Base-by-base conservation (phyloP, 371 early-diverging fungal species). In the Actinomortierella ambigua region DNA sequence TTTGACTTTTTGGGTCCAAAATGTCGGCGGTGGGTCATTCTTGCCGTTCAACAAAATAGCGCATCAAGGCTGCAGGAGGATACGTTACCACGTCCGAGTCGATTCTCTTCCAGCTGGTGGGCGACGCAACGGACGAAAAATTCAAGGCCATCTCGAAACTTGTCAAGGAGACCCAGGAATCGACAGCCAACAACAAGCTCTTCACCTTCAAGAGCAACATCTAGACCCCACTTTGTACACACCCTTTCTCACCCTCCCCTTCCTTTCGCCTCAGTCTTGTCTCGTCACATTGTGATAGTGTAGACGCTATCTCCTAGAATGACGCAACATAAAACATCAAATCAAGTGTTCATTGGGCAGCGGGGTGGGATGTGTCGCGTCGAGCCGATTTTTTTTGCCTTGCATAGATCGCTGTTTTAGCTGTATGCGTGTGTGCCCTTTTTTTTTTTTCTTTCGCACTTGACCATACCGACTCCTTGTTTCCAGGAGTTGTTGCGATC, bases 61-160 rank as follows among this genome's bases (percentile, higher is more conserved):
- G 94, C 20, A 81, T 95, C 85, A 75, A 79, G 47, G 69, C 79
- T 15, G 91, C 88, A 17, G 96, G 96, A 11, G 94, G 93, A 20
- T 75, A 71, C 47, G 81, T 98, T 24, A 90, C 92, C 20, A 92
- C 91, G 7, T 94, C 95, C 14, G 98, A 98, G 59, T 92, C 94
- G 14, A 78, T 94, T n/a, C 70, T 98, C 53, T 97, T 98, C 86
- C 93, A 94, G 81, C 77, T 98, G 22, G 66, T 94, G n/a, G 79
- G 81, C 15, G 96, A 96, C 75, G 83, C 96, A 17, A 82, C 81
- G 41, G 79, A 93, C 71, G 82, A 83, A 13, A 87, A 90, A 60
- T 98, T 97, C 82, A 93, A 90, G 82, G 77, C 69, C 1, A 82
- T 95, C 50, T 89, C 89, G 55, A 76, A 69, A 23, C 69, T 98